Evolutionary conservation across 495 filamentous ascomycete species (phyloP), one percentile per base, ranked within the genome.

Genomic region (Hypoxylon trugodes): DNA sequence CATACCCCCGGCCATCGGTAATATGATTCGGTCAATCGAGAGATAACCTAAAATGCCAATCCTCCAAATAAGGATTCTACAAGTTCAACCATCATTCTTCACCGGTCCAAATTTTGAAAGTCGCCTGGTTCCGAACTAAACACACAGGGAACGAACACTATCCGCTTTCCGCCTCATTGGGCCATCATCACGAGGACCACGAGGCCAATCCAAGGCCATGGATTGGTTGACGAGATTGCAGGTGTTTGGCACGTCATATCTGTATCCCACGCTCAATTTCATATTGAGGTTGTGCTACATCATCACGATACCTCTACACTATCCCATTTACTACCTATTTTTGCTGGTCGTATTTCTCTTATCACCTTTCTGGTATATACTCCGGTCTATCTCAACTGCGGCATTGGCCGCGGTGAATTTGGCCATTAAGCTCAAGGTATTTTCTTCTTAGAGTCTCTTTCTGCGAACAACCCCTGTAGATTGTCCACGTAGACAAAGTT

Each of bases 351-450:
- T 71, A 37, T 61, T 75, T 42, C 49, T 74, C 43, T 48, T 72
- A 30, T 73, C 76, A 35, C 74, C 78, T 19, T 53, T 76, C 21
- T 68, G 71, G 41, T 75, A 74, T 19, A 65, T 75, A 12, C 61
- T 77, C 30, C 65, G 72, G 12, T 70, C 74, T 38, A 57, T 71
- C 36, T 56, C 60, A 2, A 38, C 50, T 25, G 16, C 64, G 15
- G 46, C 59, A 5, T 45, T 59, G 10, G 57, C 52, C 53, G 37
- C 75, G 26, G 48, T 74, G 30, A 41, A 73, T 37, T 55, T 88
- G 21, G 67, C 90, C 1, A 74, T 75, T 18, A 86, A 79, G 70
- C 80, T 90, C 49, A 87, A 92, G 86, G 89, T 90, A 81, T 66
- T 75, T 43, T 36, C 19, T 15, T 49, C 28, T 24, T 47, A 41